phyloP scores from a whole-genome alignment of 2,329 filamentous ascomycete genomes.

The Stachybotrys elegans region DNA sequence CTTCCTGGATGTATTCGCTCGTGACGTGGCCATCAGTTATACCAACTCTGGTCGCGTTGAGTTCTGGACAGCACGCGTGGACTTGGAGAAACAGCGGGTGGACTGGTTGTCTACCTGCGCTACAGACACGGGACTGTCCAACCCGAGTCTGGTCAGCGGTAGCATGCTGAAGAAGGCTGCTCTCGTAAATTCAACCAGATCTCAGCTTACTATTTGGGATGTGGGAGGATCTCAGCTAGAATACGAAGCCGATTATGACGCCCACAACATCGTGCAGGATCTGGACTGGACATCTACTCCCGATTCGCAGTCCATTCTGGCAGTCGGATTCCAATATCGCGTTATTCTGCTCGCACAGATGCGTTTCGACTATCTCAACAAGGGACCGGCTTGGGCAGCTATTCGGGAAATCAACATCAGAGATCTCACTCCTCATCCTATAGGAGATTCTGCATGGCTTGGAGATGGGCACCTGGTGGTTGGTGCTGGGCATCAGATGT shows the following conservation, averaged over 20 bases:
- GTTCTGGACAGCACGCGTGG: constrained; percentile 79
- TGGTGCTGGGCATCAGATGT: constrained; percentile 85
- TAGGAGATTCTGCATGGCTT: constrained; percentile 91
- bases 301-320: constrained; percentile 80
- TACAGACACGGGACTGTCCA: constrained; percentile 70
- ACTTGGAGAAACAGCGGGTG: constrained; percentile 52
- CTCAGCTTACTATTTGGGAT: constrained; percentile 86
- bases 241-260: constrained; percentile 69
- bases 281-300: constrained; percentile 93
- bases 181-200: constrained; percentile 68
- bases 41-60: constrained; percentile 68
- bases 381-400: constrained; percentile 82
- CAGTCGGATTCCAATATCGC: constrained; percentile 86
- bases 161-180: constrained; percentile 85
- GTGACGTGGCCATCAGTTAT: constrained; percentile 82
- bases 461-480: constrained; percentile 80
- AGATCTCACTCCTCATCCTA: constrained; percentile 80
- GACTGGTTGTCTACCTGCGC: constrained; percentile 81
- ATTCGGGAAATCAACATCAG: constrained; percentile 78
- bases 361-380: constrained; percentile 86
- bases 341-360: constrained; percentile 80
- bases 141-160: constrained; percentile 75
- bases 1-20: constrained; percentile 80
- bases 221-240: constrained; percentile 76
- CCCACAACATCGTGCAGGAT: constrained; percentile 72